Evolutionary conservation across 2,329 filamentous ascomycete species (phyloP), one percentile per base, ranked within the genome.

Genomic region (Diaporthe citri): DNA sequence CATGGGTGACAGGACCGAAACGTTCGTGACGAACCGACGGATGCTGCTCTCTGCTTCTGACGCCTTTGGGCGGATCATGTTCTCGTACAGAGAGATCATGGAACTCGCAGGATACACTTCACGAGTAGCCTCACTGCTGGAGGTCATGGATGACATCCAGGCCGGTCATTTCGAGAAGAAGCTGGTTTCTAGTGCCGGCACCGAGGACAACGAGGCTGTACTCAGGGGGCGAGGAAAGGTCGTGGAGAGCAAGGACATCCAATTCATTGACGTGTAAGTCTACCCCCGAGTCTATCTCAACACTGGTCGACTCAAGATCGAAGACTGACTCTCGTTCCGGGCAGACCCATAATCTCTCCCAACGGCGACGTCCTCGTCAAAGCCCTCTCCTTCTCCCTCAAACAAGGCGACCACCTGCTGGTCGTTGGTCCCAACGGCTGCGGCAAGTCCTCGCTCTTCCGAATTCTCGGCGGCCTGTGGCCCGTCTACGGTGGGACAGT

Each of bases 381-480:
- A 76, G 93, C 93, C 28, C 89, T 99, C 6, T 97, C 94, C 48
- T 99, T 99, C 85, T 91, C 92, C 39, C 94, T 99, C 77, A 90
- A 92, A 73, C 93, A 93, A 1, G 95, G 95, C 73, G 95, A 98
- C 75, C 97, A 99, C 80, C 90, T 99, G 9, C 91, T 99, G 51
- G 97, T 99, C 56, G 94, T 98, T 56, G 97, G 97, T 1, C 97
- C 97, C 31, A 99, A 99, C 82, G 97, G 97, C 51, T 99, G 97
- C 83, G 97, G 97, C 56, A 99, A 99, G 84, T 98, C 95, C 0
- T 97, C 94, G 22, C 89, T 99, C 4, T 99, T 99, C 90, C 93
- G 97, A 51, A 99, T 99, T 79, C 90, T 99, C 1, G 97, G 97
- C 76, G 97, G 97, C 0, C 88, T 99, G 3, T 99, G 97, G 97